A percentile compares a stretch with the other conserved stretches of the same genome.
phyloP scores from a whole-genome alignment of 768 basidiomycete genomes.

The Kwoniella mangroviensis region DNA sequence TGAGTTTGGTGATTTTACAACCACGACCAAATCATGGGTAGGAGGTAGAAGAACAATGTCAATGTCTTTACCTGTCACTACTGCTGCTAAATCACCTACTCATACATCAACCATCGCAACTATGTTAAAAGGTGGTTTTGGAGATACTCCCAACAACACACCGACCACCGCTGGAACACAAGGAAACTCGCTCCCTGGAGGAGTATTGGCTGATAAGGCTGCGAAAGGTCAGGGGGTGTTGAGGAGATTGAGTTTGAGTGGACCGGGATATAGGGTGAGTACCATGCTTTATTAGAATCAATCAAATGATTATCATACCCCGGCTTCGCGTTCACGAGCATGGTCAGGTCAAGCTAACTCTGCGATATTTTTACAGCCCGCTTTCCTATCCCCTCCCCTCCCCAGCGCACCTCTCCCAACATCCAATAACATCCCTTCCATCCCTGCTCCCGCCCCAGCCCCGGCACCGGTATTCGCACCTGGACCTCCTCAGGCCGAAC shows the following conservation, averaged over 20 bases:
- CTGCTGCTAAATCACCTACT: slow-evolving; percentile 1
- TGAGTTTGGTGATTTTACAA: slow-evolving; percentile 49
- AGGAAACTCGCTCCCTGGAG: slow-evolving; percentile 20
- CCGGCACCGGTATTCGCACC: slow-evolving; percentile 12
- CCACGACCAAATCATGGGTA: slow-evolving; percentile 33
- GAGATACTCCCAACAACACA: slow-evolving; percentile 1
- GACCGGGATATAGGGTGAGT: slow-evolving; percentile 40
- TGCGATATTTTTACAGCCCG: slow-evolving; percentile 10
- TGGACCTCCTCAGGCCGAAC: slow-evolving; percentile 9
- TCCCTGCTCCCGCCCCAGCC: slow-evolving; percentile 12
- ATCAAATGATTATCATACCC: not conserved
- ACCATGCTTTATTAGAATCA: not conserved
- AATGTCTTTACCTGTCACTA: slow-evolving; percentile 24
- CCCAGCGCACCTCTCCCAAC: slow-evolving; percentile 14
- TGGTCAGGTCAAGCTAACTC: not conserved
- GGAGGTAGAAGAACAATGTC: slow-evolving; percentile 34
- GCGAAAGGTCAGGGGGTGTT: slow-evolving; percentile 51
- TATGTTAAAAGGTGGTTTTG: slow-evolving; percentile 32
- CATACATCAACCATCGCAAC: slow-evolving; percentile 22
- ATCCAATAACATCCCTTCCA: not conserved
- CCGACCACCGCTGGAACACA: not conserved
- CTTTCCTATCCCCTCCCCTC: slow-evolving; percentile 33
- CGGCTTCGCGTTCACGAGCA: too few relatives aligned
- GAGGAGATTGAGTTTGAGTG: slow-evolving; percentile 44
- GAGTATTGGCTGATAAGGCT: slow-evolving; percentile 48